Evolutionary conservation across 2,329 filamentous ascomycete species (phyloP), one percentile per base, ranked within the genome.

Genomic region (Cladosporium sp.): DNA sequence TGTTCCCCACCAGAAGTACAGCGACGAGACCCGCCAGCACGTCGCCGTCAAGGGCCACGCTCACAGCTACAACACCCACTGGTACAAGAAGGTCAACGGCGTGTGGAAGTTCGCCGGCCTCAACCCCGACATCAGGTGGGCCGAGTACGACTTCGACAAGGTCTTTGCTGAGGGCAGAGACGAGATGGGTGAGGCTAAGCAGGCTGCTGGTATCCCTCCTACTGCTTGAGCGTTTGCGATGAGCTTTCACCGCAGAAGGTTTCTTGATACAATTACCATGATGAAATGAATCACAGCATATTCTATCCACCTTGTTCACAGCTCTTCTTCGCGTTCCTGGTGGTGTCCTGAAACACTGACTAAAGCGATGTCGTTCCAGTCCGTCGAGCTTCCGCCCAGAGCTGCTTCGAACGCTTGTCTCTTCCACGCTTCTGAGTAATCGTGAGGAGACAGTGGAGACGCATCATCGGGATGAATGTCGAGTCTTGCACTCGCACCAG

Each of bases 91-190:
- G 73, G 75, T 84, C n/a, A 75, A 83, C 34, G 82, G 81, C 1
- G 78, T 77, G 63, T 84, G 81, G 81, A 83, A 83, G 72, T 83
- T 83, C 72, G 81, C 81, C 0, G 81, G 81, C 2, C 67, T 84
- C 51, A 72, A 73, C 67, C 81, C 81, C 9, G 78, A 81, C 55
- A 82, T 83, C 62, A 67, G 80, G 59, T 84, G 81, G 81, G 75
- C 71, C 58, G 81, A 83, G 75, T 80, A 80, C 65, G 80, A 83
- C 66, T 80, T 82, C 66, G 81, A 83, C 68, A 78, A 80, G 75
- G 78, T 81, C 52, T 81, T 81, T 68, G 76, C 73, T n/a, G 70
- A 71, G 60, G 78, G 78, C 11, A 72, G 79, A 38, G 75, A 79
- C 9, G 42, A 45, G 30, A 49, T 39, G 42, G 54, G 30, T n/a